phyloP scores from a whole-genome alignment of 768 basidiomycete species.

The Russula compacta region DNA sequence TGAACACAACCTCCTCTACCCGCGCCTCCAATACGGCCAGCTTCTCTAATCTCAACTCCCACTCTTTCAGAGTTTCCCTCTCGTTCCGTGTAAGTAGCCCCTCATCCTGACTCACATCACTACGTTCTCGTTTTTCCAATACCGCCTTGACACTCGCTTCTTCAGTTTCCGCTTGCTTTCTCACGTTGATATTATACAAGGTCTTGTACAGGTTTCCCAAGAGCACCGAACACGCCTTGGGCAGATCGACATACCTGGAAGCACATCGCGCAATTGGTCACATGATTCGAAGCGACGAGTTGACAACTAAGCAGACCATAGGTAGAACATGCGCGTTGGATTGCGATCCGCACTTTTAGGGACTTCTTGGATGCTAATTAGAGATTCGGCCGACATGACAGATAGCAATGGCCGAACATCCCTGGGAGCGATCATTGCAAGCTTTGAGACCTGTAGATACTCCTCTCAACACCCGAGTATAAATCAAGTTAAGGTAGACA shows the following conservation, averaged over 20 bases:
- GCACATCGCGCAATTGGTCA: conserved; percentile 11
- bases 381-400: conserved; percentile 65
- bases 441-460: conserved; percentile 67
- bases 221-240: conserved; percentile 71
- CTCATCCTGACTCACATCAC: conserved; percentile 75
- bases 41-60: conserved; percentile 68
- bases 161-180: conserved; percentile 66
- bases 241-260: conserved; percentile 79
- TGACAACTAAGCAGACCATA: conserved; percentile 51
- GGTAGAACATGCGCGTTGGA: conserved; percentile 80
- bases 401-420: conserved; percentile 77
- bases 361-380: conserved; percentile 90
- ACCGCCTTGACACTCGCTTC: conserved; percentile 57
- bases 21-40: conserved; percentile 74
- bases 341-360: conserved; percentile 86
- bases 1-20: conserved; percentile 83
- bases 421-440: conserved; percentile 86
- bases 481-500: neutral
- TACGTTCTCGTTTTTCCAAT: conserved; percentile 72
- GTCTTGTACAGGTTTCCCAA: conserved; percentile 82
- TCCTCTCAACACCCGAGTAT: conserved; percentile 3
- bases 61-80: conserved; percentile 59
- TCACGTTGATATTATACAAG: conserved; percentile 71
- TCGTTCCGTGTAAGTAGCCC: conserved; percentile 64
- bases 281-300: neutral